Conservation (phyloP, 495 filamentous ascomycete species). For the Daldinia concentrica region DNA sequence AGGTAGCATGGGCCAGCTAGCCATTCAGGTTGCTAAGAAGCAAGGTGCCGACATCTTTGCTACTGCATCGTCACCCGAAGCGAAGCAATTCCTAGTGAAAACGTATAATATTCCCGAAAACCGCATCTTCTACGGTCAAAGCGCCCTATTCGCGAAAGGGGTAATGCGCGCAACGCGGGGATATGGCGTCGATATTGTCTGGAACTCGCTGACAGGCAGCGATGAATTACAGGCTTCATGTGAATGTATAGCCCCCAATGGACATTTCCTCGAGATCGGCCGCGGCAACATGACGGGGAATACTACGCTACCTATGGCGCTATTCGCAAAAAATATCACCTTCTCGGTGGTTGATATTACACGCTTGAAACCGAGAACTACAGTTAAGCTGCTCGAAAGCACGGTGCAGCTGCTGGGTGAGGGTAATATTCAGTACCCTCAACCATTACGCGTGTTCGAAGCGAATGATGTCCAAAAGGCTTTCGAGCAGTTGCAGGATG, state of each 20-base stretch:
- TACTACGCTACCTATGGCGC: conserved; percentile 7
- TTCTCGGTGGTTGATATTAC: conserved; percentile 13
- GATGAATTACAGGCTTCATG: conserved; percentile 12
- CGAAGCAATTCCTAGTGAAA: conserved; percentile 3
- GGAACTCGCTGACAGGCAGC: neutral
- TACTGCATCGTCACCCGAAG: conserved; percentile 1
- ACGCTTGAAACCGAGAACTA: neutral
- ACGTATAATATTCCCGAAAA: conserved; percentile 9
- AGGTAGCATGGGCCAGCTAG: conserved; percentile 9
- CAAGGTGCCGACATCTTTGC: conserved; percentile 14
- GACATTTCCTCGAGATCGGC: conserved; percentile 12
- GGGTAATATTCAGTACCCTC: conserved; percentile 7
- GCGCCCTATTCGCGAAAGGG: neutral
- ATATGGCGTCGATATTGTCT: conserved; percentile 14
- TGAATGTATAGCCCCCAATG: conserved; percentile 7
- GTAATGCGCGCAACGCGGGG: conserved; percentile 10
- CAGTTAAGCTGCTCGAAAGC: neutral
- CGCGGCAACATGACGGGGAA: conserved; percentile 2
- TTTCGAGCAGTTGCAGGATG: conserved; percentile 7
- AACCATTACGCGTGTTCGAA: conserved; percentile 2
- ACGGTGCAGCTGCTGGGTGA: conserved; percentile 6
- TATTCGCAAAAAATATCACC: conserved; percentile 5
- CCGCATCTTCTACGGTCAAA: conserved; percentile 5
- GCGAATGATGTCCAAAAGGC: neutral
- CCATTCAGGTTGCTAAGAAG: conserved; percentile 9